Evolutionary conservation across 2,329 filamentous ascomycete species (phyloP).

Genomic region (Didymella glomerata): DNA sequence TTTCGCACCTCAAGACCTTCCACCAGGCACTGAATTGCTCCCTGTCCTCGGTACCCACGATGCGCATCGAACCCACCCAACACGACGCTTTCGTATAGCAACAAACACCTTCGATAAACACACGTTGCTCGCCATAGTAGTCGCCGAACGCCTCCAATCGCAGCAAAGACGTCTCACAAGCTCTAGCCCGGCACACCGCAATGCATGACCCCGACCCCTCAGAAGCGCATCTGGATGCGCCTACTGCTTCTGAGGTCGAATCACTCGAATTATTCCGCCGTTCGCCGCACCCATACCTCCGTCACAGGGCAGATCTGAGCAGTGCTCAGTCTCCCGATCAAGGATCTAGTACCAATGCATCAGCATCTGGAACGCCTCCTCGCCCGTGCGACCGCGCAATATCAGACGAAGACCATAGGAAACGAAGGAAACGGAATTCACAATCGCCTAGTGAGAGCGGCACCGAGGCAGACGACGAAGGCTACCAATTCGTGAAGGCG

Average conservation of each 20-base stretch:
- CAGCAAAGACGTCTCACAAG: constrained; percentile 17
- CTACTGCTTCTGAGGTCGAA: constrained; percentile 36
- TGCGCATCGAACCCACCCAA: constrained; percentile 24
- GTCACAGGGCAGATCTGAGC: constrained; percentile 40
- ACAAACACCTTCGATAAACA: constrained; percentile 3
- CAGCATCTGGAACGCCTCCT: constrained; percentile 26
- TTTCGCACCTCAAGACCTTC: constrained; percentile 1
- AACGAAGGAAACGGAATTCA: constrained; percentile 38
- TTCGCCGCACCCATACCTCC: constrained; percentile 52
- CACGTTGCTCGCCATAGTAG: background rate
- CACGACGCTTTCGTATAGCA: constrained; percentile 23
- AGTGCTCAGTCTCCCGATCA: constrained; percentile 29
- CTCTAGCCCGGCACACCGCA: constrained; percentile 13
- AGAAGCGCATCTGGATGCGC: constrained; percentile 33
- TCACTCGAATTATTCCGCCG: constrained; percentile 48
- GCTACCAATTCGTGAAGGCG: constrained; percentile 76
- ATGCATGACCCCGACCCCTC: constrained; percentile 29
- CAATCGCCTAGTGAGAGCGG: constrained; percentile 80
- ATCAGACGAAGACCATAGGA: constrained; percentile 40
- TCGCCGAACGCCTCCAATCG: background rate
- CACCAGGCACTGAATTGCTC: constrained; percentile 24
- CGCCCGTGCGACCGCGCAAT: constrained; percentile 30
- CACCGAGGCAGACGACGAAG: constrained; percentile 94
- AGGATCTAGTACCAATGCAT: constrained; percentile 30
- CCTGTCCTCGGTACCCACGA: constrained; percentile 8